Conservation (phyloP, 257 asterid genomes). For the Ilex aquifolium region DNA sequence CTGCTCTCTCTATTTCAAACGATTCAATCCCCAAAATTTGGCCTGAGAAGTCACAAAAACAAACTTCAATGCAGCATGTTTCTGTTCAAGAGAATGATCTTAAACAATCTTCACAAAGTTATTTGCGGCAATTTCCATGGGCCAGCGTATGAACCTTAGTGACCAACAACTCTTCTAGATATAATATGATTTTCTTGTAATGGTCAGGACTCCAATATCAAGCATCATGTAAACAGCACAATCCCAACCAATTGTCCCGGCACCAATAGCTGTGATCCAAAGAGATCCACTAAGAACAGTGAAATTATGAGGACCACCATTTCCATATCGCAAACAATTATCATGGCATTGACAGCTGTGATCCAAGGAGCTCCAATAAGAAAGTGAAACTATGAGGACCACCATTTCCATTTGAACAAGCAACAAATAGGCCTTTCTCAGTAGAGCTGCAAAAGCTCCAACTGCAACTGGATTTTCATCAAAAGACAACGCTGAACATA, state of each 20-base stretch:
- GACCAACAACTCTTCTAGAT: neutral
- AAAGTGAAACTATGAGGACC: neutral
- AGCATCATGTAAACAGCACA: neutral
- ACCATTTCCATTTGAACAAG: neutral
- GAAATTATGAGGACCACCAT: neutral
- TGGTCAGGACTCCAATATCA: neutral
- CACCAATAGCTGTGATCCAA: neutral
- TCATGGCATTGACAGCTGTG: neutral
- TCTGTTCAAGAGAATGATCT: neutral
- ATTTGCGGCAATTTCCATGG: neutral
- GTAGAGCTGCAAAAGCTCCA: neutral
- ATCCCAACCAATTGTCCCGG: neutral
- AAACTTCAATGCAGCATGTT: neutral
- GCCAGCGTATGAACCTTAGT: neutral
- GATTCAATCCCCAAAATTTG: neutral
- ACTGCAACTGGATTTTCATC: neutral
- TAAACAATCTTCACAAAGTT: neutral
- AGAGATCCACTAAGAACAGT: neutral
- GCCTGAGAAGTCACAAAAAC: neutral
- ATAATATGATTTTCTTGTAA: neutral
- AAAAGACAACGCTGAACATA: neutral
- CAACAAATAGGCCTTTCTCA: neutral
- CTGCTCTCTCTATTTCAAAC: neutral
- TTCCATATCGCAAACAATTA: neutral
- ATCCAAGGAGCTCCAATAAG: neutral